phyloP scores from a whole-genome alignment of 2,329 filamentous ascomycete genomes.

The Aspergillus sp. region DNA sequence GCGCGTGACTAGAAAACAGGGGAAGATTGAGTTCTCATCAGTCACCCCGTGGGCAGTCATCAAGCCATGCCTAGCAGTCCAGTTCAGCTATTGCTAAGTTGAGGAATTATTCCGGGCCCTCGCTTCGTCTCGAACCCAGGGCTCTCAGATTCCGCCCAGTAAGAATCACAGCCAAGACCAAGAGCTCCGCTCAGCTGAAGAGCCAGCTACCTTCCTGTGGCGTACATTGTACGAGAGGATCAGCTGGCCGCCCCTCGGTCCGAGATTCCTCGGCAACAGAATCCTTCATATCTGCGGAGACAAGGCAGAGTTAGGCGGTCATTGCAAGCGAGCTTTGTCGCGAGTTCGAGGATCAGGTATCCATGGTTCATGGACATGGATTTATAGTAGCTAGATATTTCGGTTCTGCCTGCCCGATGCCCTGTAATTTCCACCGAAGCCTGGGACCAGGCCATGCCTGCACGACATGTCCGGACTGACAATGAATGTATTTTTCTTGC shows the following conservation, averaged over 20 bases:
- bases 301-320: too few relatives aligned
- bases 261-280: constrained; percentile 8
- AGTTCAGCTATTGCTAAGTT: too few relatives aligned
- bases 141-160: not conserved
- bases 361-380: not conserved
- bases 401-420: not conserved
- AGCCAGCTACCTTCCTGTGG: not conserved
- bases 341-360: not conserved
- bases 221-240: not conserved
- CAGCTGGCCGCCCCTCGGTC: constrained; percentile 2
- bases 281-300: not conserved
- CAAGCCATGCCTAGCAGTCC: too few relatives aligned
- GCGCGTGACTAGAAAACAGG: too few relatives aligned
- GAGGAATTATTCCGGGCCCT: not conserved
- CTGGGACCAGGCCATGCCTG: not conserved
- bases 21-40: too few relatives aligned
- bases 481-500: too few relatives aligned
- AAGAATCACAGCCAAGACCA: too few relatives aligned
- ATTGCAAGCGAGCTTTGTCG: too few relatives aligned
- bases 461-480: too few relatives aligned
- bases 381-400: not conserved
- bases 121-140: too few relatives aligned
- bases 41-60: too few relatives aligned
- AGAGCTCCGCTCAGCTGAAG: not conserved
- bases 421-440: not conserved